phyloP scores from a whole-genome alignment of 345 rosid species.

The Citrus unshiu region DNA sequence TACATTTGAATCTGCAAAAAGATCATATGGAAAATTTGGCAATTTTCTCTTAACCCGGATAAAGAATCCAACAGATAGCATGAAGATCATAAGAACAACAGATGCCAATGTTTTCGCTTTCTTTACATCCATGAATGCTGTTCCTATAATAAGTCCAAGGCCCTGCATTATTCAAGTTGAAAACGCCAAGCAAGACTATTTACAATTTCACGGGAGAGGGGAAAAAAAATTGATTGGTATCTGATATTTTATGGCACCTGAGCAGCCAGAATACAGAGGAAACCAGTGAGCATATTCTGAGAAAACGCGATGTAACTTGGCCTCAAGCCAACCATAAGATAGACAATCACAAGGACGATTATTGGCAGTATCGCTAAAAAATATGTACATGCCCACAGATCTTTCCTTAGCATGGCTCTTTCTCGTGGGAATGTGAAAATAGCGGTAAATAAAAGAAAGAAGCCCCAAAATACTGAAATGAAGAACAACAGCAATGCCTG shows the following conservation, averaged over 20 bases:
- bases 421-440: slow-evolving; percentile 39
- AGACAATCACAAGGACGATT: slow-evolving; percentile 21
- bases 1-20: neutral
- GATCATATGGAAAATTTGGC: neutral
- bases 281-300: slow-evolving; percentile 24
- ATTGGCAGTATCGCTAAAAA: slow-evolving; percentile 26
- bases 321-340: slow-evolving; percentile 30
- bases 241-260: slow-evolving; percentile 5
- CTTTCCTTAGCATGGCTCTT: slow-evolving; percentile 34
- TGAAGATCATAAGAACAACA: slow-evolving; percentile 23
- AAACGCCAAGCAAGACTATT: neutral
- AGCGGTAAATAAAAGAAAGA: slow-evolving; percentile 27
- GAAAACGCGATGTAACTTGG: slow-evolving; percentile 17
- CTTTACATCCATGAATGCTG: slow-evolving; percentile 35
- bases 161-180: slow-evolving; percentile 22
- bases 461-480: slow-evolving; percentile 36
- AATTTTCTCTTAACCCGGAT: slow-evolving; percentile 16
- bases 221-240: neutral
- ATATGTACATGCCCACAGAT: slow-evolving; percentile 34
- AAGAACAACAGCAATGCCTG: slow-evolving; percentile 36
- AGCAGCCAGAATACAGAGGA: slow-evolving; percentile 25
- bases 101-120: slow-evolving; percentile 32
- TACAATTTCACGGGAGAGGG: neutral
- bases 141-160: slow-evolving; percentile 31
- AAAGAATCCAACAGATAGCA: slow-evolving; percentile 36